Conservation (phyloP, 108 stramenopile genomes). For the Conticribra guillardii region DNA sequence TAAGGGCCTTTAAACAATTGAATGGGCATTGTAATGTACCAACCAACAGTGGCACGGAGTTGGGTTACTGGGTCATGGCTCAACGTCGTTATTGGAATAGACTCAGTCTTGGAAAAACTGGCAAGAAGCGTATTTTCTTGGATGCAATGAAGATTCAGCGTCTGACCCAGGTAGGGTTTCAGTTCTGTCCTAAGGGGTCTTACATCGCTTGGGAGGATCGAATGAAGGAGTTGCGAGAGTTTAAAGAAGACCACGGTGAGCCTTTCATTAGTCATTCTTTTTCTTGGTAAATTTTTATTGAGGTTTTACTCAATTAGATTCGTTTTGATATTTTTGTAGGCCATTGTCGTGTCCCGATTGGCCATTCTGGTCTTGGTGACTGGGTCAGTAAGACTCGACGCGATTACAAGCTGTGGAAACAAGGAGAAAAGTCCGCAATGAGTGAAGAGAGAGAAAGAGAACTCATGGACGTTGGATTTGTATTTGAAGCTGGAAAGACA, state of each 20-base stretch:
- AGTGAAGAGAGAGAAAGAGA: conserved; percentile 28
- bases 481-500: conserved; percentile 36
- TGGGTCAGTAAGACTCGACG: conserved; percentile 33
- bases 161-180: conserved; percentile 33
- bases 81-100: conserved; percentile 34
- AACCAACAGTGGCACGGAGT: conserved; percentile 22
- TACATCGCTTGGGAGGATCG: conserved; percentile 41
- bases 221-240: conserved; percentile 33
- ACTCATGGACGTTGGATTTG: conserved; percentile 21
- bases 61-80: conserved; percentile 29
- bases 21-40: conserved; percentile 50
- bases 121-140: conserved; percentile 14
- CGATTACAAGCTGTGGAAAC: conserved; percentile 29
- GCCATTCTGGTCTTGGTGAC: conserved; percentile 27
- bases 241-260: conserved; percentile 22
- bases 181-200: conserved; percentile 38
- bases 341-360: conserved; percentile 46
- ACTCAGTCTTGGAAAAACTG: conserved; percentile 27
- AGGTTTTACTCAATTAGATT: too few relatives aligned
- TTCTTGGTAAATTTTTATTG: too few relatives aligned
- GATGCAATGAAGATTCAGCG: conserved; percentile 38
- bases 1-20: conserved; percentile 9
- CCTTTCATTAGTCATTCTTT: not conserved
- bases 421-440: conserved; percentile 36
- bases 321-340: conserved; percentile 6